Conservation (phyloP, 495 filamentous ascomycete genomes). For the Neurospora sp. region DNA sequence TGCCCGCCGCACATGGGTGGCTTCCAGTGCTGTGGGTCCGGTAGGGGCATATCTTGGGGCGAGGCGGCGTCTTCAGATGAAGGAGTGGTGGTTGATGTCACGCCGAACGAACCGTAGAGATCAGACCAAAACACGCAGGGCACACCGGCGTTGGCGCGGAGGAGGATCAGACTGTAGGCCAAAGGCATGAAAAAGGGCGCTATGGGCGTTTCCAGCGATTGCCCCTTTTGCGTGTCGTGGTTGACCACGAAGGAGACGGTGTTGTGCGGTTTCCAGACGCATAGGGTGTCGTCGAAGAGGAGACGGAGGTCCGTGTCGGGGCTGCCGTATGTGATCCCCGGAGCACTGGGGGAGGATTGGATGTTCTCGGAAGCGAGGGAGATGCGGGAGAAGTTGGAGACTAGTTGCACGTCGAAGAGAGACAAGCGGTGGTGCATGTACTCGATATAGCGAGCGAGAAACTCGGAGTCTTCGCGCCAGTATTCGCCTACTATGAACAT, state of each 20-base stretch:
- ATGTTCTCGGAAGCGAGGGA: slow-evolving; percentile 29
- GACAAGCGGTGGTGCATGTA: slow-evolving; percentile 46
- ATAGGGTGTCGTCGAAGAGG: slow-evolving; percentile 52
- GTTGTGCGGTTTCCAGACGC: slow-evolving; percentile 46
- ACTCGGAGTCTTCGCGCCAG: slow-evolving; percentile 51
- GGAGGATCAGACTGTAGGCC: slow-evolving; percentile 55
- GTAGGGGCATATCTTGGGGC: slow-evolving; percentile 32
- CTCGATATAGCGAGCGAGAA: slow-evolving; percentile 48
- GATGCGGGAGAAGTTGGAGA: slow-evolving; percentile 51
- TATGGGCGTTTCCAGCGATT: slow-evolving; percentile 35
- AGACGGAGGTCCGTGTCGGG: slow-evolving; percentile 28
- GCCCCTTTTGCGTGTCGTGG: slow-evolving; percentile 39
- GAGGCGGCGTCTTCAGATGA: slow-evolving; percentile 68
- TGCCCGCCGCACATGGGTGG: slow-evolving; percentile 47
- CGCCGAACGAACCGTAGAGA: slow-evolving; percentile 56
- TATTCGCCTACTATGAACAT: slow-evolving; percentile 68
- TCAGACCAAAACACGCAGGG: slow-evolving; percentile 72
- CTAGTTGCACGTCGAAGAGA: slow-evolving; percentile 59
- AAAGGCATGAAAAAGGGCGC: slow-evolving; percentile 48
- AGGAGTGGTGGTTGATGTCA: slow-evolving; percentile 49
- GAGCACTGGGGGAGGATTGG: slow-evolving; percentile 22
- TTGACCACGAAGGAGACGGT: slow-evolving; percentile 50
- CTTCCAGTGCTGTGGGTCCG: slow-evolving; percentile 19
- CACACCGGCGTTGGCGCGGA: slow-evolving; percentile 51
- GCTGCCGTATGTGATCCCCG: not conserved